Evolutionary conservation across 1,284 basidiomycete genomes (phyloP), one percentile per base, ranked within the genome.

Genomic region (Waitea zeae): DNA sequence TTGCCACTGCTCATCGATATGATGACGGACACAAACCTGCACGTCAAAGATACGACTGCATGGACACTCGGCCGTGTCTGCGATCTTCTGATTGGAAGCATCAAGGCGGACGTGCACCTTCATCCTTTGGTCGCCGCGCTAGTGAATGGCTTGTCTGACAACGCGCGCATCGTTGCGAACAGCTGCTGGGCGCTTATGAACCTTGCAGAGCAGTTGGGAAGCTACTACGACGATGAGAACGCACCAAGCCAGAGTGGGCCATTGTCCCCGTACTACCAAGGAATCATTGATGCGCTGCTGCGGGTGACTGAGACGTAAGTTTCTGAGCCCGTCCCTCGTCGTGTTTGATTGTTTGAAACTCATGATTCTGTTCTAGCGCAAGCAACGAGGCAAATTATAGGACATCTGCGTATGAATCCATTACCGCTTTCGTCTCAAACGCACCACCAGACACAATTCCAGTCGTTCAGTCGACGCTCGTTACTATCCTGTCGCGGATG

Each of bases 141-240:
- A 33, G 84, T 96, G 12, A 61, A 61, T 37, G 87, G 89, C 19
- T 58, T 98, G 41, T 66, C 73, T 35, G 87, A 90, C 52, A 78
- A 70, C 46, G 78, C 86, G 5, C 66, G 90, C 17, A 93, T 98
- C 44, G 72, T 86, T 32, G 77, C 87, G 34, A 95, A 95, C 59
- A 95, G 87, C 57, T 96, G 90, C 52, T 95, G 92, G 81, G 87
- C 86, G 5, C 61, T 99, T 48, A 93, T 88, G 83, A 96, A 95
- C 57, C 64, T 99, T 20, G 80, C 83, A 14, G 78, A 89, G 49
- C 86, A 92, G 46, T 63, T 92, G 17, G 70, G 71, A 6, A 53
- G 62, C 5, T 71, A 67, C 41, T 61, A 67, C 30, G 75, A 77
- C 40, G 74, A 78, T 12, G 70, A 70, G 3, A 70, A 73, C 22